Evolutionary conservation across 2,329 filamentous ascomycete genomes (phyloP).

Genomic region (Colletotrichum sp.): DNA sequence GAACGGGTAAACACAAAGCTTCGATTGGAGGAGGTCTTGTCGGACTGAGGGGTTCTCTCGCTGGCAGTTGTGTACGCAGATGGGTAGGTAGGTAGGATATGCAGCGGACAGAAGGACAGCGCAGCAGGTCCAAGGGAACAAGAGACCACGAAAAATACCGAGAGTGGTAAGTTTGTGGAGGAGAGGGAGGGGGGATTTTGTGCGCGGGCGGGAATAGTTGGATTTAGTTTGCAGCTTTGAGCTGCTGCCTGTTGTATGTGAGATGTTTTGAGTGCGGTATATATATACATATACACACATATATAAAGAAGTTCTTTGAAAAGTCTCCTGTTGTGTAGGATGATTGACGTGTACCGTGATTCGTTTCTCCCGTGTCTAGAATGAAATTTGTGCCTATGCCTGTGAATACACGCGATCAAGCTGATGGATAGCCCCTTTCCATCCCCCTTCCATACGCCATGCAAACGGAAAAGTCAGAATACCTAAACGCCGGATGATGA

Average conservation of each 20-base stretch:
- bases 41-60: conserved; percentile 2
- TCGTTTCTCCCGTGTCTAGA: background rate
- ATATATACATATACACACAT: background rate
- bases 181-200: background rate
- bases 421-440: background rate
- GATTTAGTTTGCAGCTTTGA: background rate
- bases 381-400: background rate
- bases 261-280: background rate
- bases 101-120: background rate
- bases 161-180: conserved; percentile 6
- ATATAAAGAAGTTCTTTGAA: background rate
- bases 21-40: conserved; percentile 16
- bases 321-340: background rate
- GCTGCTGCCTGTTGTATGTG: background rate
- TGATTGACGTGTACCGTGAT: background rate
- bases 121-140: background rate
- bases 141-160: conserved; percentile 10
- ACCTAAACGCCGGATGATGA: background rate
- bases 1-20: conserved; percentile 18
- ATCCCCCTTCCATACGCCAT: background rate
- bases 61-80: conserved; percentile 1
- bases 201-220: background rate
- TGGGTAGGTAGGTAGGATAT: background rate
- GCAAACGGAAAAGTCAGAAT: background rate
- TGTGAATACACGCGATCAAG: background rate